These are phyloP conservation scores for Cairneyella variabilis DNA, from an alignment of 495 filamentous ascomycete genomes.

Conservation along the genomic window DNA sequence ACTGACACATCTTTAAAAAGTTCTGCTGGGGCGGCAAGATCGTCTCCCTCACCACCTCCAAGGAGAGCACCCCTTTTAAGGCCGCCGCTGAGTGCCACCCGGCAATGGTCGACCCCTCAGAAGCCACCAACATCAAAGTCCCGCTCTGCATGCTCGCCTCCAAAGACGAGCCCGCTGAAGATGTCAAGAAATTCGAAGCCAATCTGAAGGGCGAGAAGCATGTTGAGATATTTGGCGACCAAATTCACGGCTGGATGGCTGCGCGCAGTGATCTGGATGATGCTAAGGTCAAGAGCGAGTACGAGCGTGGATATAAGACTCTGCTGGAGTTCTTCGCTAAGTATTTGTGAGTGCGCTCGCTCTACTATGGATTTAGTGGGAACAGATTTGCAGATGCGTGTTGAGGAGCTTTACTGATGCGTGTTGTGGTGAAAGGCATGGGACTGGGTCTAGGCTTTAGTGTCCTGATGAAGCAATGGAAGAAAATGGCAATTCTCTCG, in stretches of 20 bases:
- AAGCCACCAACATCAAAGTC: conserved; percentile 61
- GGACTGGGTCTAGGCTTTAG: neutral
- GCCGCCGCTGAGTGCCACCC: conserved; percentile 73
- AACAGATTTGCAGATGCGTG: neutral
- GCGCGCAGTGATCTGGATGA: conserved; percentile 68
- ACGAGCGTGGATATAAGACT: conserved; percentile 73
- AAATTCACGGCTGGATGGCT: conserved; percentile 93
- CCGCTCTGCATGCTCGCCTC: conserved; percentile 65
- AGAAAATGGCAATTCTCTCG: no score
- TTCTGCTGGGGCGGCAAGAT: conserved; percentile 95
- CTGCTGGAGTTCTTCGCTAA: conserved; percentile 72
- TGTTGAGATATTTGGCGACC: conserved; percentile 75
- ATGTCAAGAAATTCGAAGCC: conserved; percentile 67
- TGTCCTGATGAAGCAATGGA: neutral
- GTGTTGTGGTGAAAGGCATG: neutral
- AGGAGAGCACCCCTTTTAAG: conserved; percentile 58
- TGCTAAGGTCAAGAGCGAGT: conserved; percentile 65
- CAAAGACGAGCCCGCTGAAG: conserved; percentile 59
- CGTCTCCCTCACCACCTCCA: conserved; percentile 51
- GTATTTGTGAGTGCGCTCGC: conserved; percentile 51
- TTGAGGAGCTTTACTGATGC: no score
- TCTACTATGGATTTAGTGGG: neutral
- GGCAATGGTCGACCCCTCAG: conserved; percentile 80
- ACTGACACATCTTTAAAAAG: conserved; percentile 17
- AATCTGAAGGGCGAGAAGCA: conserved; percentile 63